Percentiles rank a stretch among this genome's conserved stretches.
phyloP scores from a whole-genome alignment of 768 basidiomycete species.

The Russula sp. region DNA sequence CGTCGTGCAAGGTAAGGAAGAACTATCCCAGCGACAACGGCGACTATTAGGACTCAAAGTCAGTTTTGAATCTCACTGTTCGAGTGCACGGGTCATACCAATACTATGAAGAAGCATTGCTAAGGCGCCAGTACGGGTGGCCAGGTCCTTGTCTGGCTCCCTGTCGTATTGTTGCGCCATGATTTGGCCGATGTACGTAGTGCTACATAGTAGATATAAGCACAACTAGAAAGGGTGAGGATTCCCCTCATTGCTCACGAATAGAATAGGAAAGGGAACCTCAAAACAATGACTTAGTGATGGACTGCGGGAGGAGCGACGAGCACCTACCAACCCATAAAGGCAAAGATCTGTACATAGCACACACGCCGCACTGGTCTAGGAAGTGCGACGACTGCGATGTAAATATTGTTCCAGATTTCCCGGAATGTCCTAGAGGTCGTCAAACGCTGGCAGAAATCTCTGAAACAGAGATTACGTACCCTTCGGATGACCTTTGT shows the following conservation, averaged over 20 bases:
- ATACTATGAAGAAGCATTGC: constrained; percentile 90
- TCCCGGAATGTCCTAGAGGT: constrained; percentile 53
- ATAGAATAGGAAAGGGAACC: constrained; percentile 96
- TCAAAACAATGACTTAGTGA: constrained; percentile 27
- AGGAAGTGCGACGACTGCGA: constrained; percentile 68
- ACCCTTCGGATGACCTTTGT: constrained; percentile 34
- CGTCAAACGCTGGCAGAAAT: constrained; percentile 12
- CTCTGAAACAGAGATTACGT: constrained; percentile 1
- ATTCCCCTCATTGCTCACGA: constrained; percentile 44
- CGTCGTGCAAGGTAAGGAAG: constrained; percentile 79
- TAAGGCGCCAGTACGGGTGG: constrained; percentile 79
- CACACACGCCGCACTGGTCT: constrained; percentile 84
- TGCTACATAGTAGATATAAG: constrained; percentile 39
- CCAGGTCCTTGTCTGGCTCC: constrained; percentile 79
- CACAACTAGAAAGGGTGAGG: constrained; percentile 6
- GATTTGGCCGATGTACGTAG: constrained; percentile 90
- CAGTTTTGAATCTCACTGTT: constrained; percentile 2
- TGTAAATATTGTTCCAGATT: constrained; percentile 71
- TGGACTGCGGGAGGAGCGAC: background rate
- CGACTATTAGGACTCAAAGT: constrained; percentile 46
- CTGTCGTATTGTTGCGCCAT: constrained; percentile 74
- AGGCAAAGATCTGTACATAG: constrained; percentile 89
- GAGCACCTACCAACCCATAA: constrained; percentile 82
- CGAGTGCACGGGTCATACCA: constrained; percentile 44
- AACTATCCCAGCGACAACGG: constrained; percentile 73